A percentile compares a stretch with the other conserved stretches of the same genome.
Conservation (phyloP, 371 early-diverging fungal genomes). For the Mucor racemosus region DNA sequence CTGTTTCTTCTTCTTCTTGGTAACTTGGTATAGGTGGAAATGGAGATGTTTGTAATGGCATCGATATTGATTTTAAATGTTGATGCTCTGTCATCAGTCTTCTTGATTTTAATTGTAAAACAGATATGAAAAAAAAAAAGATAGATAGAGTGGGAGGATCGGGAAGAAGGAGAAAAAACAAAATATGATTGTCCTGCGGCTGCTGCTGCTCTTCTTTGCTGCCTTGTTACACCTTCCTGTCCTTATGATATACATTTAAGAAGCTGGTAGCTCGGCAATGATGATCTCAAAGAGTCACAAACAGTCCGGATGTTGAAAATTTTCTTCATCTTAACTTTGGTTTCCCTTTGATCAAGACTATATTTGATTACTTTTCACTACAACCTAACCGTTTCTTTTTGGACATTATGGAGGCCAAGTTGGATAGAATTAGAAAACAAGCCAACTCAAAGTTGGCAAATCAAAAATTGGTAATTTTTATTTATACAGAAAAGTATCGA, state of each 20-base stretch:
- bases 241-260: not conserved
- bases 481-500: not conserved
- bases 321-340: constrained; percentile 19
- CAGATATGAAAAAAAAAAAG: not conserved
- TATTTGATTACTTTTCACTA: not conserved
- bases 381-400: not conserved
- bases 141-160: not conserved
- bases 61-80: not conserved
- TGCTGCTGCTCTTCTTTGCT: constrained; percentile 6
- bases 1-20: not conserved
- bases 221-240: constrained; percentile 1
- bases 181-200: not conserved
- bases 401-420: constrained; percentile 52
- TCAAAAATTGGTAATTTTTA: constrained; percentile 67
- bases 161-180: not conserved
- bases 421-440: constrained; percentile 66
- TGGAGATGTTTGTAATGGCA: not conserved
- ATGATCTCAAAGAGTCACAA: constrained; percentile 26
- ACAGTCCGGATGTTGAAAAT: constrained; percentile 31
- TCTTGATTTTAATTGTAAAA: not conserved
- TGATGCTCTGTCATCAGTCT: not conserved
- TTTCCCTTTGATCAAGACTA: not conserved
- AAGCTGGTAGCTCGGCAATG: not conserved
- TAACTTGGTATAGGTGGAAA: not conserved
- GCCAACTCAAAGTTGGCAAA: constrained; percentile 81